These are phyloP conservation scores for Phyllosticta citribraziliensis DNA, from an alignment of 2,329 filamentous ascomycete genomes.

Conservation along the genomic window DNA sequence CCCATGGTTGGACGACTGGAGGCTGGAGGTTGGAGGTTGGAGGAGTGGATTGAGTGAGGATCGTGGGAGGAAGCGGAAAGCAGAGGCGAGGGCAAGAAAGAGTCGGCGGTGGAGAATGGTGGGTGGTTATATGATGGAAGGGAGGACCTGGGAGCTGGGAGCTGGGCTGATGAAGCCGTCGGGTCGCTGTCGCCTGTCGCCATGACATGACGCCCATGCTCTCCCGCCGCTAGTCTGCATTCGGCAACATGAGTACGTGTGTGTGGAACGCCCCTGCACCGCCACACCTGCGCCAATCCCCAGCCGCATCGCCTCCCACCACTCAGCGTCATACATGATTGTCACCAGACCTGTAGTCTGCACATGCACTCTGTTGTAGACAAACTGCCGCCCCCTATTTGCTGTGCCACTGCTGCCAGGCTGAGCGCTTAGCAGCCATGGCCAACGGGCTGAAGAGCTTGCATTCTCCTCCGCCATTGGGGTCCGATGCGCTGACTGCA, in stretches of 20 bases:
- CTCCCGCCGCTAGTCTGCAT: background rate
- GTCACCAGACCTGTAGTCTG: background rate
- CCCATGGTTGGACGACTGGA: background rate
- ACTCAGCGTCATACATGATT: background rate
- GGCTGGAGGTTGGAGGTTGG: background rate
- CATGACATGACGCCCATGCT: background rate
- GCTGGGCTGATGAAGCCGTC: no score
- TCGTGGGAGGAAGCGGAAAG: background rate
- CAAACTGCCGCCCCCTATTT: no score
- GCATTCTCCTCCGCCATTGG: no score
- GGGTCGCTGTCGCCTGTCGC: background rate
- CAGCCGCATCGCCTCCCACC: background rate
- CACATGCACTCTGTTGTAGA: background rate
- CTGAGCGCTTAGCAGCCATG: no score
- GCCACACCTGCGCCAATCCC: background rate
- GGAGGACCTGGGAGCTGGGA: background rate
- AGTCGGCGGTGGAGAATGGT: background rate
- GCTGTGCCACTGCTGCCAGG: no score
- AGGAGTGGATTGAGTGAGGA: background rate
- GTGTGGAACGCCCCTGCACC: background rate
- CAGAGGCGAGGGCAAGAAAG: background rate
- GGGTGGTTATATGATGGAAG: background rate
- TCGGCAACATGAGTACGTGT: background rate
- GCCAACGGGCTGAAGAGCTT: no score
- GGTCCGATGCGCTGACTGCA: no score